Percentiles rank a stretch among this genome's conserved stretches.
These are phyloP conservation scores for Dovyalis caffra DNA, from an alignment of 345 rosid genomes.

Conservation along the genomic window DNA sequence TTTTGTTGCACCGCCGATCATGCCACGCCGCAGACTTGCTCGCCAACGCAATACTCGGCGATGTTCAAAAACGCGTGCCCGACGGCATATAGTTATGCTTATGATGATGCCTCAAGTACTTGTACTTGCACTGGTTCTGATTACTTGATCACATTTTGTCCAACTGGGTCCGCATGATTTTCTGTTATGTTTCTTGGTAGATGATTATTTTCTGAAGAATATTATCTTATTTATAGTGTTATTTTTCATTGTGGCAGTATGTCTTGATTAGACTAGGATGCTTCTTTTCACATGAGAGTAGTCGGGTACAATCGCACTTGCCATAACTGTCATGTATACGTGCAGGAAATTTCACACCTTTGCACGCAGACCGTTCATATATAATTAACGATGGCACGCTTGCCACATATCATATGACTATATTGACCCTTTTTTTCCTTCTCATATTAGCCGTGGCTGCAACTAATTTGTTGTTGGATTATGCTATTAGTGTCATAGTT, in stretches of 20 bases:
- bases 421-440: too few species aligned
- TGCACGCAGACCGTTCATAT: too few species aligned
- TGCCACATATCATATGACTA: not conserved
- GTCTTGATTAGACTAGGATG: too few species aligned
- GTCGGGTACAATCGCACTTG: too few species aligned
- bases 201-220: not conserved
- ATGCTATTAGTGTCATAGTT: too few species aligned
- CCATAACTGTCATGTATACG: too few species aligned
- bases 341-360: too few species aligned
- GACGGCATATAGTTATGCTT: conserved; percentile 87
- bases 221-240: not conserved
- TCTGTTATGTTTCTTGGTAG: not conserved
- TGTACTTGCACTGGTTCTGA: conserved; percentile 73
- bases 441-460: not conserved
- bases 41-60: conserved; percentile 67
- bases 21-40: conserved; percentile 67
- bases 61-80: conserved; percentile 90
- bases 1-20: conserved; percentile 82
- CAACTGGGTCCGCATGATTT: conserved; percentile 21
- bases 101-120: conserved; percentile 84
- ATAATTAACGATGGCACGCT: too few species aligned
- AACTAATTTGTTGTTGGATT: not conserved
- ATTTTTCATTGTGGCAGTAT: too few species aligned
- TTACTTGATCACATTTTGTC: conserved; percentile 79
- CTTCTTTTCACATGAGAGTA: too few species aligned